Evolutionary conservation across 352 stramenopile species (phyloP).

Genomic region (Pseudoperonospora humuli): DNA sequence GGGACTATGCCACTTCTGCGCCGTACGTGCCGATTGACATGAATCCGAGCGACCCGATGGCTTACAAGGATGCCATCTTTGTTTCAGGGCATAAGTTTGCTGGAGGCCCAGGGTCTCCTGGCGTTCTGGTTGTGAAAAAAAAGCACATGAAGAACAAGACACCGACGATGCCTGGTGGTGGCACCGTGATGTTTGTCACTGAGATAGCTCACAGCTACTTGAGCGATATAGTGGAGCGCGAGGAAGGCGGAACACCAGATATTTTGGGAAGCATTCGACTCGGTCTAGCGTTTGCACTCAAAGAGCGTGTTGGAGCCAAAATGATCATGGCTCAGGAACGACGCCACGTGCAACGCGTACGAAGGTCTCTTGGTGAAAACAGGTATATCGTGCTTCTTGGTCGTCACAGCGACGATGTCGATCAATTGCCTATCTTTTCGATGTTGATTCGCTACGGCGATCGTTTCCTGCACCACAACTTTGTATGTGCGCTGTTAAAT

Average conservation of each 20-base stretch:
- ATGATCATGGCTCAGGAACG: slow-evolving; percentile 52
- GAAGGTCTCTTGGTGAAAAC: slow-evolving; percentile 35
- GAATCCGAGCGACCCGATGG: slow-evolving; percentile 74
- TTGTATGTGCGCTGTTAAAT: slow-evolving; percentile 95
- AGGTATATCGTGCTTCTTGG: slow-evolving; percentile 85
- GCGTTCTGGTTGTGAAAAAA: slow-evolving; percentile 95
- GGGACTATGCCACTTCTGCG: slow-evolving; percentile 94
- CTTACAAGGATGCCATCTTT: slow-evolving; percentile 92
- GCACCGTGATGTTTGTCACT: slow-evolving; percentile 52
- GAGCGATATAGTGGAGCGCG: slow-evolving; percentile 74
- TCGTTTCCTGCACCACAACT: slow-evolving; percentile 97
- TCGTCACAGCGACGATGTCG: slow-evolving; percentile 23
- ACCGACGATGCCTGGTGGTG: slow-evolving; percentile 46
- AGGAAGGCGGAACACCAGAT: slow-evolving; percentile 95
- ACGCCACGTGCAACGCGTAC: slow-evolving; percentile 29
- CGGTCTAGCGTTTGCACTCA: slow-evolving; percentile 89
- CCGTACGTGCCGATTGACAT: slow-evolving; percentile 93
- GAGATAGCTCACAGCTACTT: slow-evolving; percentile 55
- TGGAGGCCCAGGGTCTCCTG: slow-evolving; percentile 88
- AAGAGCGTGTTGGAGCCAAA: slow-evolving; percentile 52
- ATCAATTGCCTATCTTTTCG: slow-evolving; percentile 89
- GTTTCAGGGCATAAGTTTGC: slow-evolving; percentile 96
- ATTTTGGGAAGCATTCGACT: slow-evolving; percentile 91
- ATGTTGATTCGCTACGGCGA: slow-evolving; percentile 89
- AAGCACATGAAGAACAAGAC: slow-evolving; percentile 47